A percentile compares a stretch with the other conserved stretches of the same genome.
Evolutionary conservation across 2,329 filamentous ascomycete species (phyloP).

Genomic region (Arthrobotrys pseudoclavata): DNA sequence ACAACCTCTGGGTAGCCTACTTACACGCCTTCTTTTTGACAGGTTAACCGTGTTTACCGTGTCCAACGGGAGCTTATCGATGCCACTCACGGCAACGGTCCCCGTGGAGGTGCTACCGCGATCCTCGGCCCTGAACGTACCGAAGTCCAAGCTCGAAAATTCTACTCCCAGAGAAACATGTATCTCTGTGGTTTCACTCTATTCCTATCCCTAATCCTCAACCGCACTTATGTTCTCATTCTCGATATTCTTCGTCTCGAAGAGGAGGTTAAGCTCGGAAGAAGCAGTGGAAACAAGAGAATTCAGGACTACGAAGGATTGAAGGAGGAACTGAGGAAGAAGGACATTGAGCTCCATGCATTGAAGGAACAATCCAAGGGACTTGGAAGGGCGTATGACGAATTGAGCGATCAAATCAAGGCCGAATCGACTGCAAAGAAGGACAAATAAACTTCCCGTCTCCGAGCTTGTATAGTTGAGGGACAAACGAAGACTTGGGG

Average conservation of each 20-base stretch:
- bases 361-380: slow-evolving; percentile 93
- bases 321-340: slow-evolving; percentile 76
- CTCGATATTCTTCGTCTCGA: slow-evolving; percentile 91
- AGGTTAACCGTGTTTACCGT: slow-evolving; percentile 85
- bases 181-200: slow-evolving; percentile 99
- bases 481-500: not conserved
- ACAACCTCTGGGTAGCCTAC: not conserved
- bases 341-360: slow-evolving; percentile 85
- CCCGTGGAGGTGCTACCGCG: slow-evolving; percentile 70
- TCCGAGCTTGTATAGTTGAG: not conserved
- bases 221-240: slow-evolving; percentile 99
- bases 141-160: slow-evolving; percentile 99
- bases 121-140: slow-evolving; percentile 93
- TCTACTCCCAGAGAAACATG: slow-evolving; percentile 99
- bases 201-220: slow-evolving; percentile 97
- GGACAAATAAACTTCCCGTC: slow-evolving; percentile 64
- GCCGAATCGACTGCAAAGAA: slow-evolving; percentile 73
- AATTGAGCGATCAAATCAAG: slow-evolving; percentile 80
- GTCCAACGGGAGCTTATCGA: slow-evolving; percentile 89
- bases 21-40: not conserved
- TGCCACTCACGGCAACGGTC: slow-evolving; percentile 31
- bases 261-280: slow-evolving; percentile 87
- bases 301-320: slow-evolving; percentile 72
- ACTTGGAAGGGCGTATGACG: slow-evolving; percentile 85
- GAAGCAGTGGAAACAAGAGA: slow-evolving; percentile 72